Base-by-base conservation (phyloP, 495 filamentous ascomycete genomes). In the Haplographium delicatum region DNA sequence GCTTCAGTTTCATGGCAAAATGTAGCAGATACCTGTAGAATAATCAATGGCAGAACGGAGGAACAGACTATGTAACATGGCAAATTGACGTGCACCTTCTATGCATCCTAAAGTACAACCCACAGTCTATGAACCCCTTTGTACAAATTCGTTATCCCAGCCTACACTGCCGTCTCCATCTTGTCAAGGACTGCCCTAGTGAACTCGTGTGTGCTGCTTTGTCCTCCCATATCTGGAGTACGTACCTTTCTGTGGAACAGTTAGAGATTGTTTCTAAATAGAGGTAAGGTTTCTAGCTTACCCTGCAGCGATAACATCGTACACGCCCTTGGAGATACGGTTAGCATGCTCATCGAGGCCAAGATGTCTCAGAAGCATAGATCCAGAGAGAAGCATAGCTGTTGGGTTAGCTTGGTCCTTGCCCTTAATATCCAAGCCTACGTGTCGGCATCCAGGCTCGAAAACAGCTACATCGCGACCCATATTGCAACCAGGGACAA, bases 401-500 rank as follows among this genome's bases (percentile, higher is more conserved):
- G 89, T 96, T 23, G 93, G 93, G 79, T 98, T 98, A 43, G 93
- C 93, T 73, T 98, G 89, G 69, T 96, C 90, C 74, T 95, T 95
- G 69, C 94, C 93, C 77, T 97, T 91, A 72, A 98, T 98, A 65
- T 98, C 93, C 15, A 98, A 84, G 69, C 93, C 93, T 56, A 98
- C 93, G 76, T 98, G 93, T 67, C 93, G 81, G 81, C 93, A 98
- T 46, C 93, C 93, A 56, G 93, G 93, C 78, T 98, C 93, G 71
- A 98, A 98, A 47, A 98, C 91, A 59, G 94, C 94, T 53, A 96
- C 86, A 52, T 97, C 89, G 53, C 93, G 88, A 61, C 93, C 93
- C 89, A 98, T 98, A 76, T 97, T 98, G 81, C 89, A 95, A 61
- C 93, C 93, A 50, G 93, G 93, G 42, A 98, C 91, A 47, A 98